Conservation (phyloP, 169 alveolate species). For the Cryptosporidium andersoni region DNA sequence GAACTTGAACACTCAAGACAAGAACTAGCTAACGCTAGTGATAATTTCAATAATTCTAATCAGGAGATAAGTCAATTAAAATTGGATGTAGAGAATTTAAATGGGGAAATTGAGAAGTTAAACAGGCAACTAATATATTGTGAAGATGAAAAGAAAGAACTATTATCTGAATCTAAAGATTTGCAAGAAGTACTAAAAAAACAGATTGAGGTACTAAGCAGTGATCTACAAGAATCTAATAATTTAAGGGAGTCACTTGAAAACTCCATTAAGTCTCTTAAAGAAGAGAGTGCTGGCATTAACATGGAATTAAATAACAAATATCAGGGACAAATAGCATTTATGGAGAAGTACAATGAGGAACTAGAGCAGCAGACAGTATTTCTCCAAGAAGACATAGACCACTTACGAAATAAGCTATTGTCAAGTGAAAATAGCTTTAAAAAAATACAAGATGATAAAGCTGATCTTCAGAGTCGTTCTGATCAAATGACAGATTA, state of each 20-base stretch:
- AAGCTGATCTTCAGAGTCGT: neutral
- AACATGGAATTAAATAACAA: no score
- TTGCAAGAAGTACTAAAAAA: conserved; percentile 3
- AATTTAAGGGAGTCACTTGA: no score
- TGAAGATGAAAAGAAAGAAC: conserved; percentile 1
- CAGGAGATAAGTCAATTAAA: conserved; percentile 15
- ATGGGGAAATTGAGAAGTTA: neutral
- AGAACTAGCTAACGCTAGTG: neutral
- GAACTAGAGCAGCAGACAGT: no score
- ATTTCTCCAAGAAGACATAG: no score
- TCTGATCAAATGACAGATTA: no score
- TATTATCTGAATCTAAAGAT: neutral
- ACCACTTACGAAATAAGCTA: no score
- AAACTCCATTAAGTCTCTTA: no score
- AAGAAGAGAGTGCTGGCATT: no score
- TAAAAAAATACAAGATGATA: neutral
- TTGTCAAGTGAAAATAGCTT: neutral
- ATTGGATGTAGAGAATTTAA: neutral
- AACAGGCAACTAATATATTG: neutral
- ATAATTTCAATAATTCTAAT: neutral
- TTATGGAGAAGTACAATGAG: no score
- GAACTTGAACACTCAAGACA: neutral
- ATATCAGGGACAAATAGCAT: no score
- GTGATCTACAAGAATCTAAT: no score
- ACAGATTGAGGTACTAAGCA: neutral